phyloP scores from a whole-genome alignment of 352 stramenopile species.

The Pythium volutum region DNA sequence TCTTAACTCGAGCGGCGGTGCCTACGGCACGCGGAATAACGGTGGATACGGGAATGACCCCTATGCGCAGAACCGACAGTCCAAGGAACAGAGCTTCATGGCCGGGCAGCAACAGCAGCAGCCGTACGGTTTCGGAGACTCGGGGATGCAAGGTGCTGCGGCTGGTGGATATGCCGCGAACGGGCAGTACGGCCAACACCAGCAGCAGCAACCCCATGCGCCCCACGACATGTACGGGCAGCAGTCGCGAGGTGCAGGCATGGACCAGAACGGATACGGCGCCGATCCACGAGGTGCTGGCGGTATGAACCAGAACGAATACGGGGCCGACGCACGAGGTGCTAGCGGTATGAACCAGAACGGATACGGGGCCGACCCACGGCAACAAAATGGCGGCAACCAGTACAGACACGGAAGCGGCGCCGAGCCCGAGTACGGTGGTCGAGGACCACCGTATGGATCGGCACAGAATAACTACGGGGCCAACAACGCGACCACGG shows the following conservation, averaged over 20 bases:
- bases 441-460: not conserved
- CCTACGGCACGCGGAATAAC: constrained; percentile 1
- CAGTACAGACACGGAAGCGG: constrained; percentile 16
- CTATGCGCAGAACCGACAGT: constrained; percentile 19
- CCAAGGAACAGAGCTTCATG: constrained; percentile 20
- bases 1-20: constrained; percentile 16
- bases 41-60: constrained; percentile 4
- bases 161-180: constrained; percentile 7
- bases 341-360: not conserved
- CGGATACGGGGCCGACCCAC: not conserved
- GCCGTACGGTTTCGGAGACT: constrained; percentile 8
- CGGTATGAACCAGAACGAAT: constrained; percentile 1
- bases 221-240: constrained; percentile 13
- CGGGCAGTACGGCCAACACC: constrained; percentile 17
- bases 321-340: not conserved
- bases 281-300: not conserved
- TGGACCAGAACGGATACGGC: constrained; percentile 7
- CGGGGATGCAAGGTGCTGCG: constrained; percentile 9
- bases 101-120: constrained; percentile 10
- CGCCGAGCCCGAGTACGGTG: not conserved
- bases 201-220: constrained; percentile 12
- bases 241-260: not conserved
- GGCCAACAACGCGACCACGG: not conserved
- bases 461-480: constrained; percentile 2
- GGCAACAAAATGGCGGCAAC: not conserved